phyloP scores from a whole-genome alignment of 2,329 filamentous ascomycete species.

The Immersiporthe knoxdaviesiana region DNA sequence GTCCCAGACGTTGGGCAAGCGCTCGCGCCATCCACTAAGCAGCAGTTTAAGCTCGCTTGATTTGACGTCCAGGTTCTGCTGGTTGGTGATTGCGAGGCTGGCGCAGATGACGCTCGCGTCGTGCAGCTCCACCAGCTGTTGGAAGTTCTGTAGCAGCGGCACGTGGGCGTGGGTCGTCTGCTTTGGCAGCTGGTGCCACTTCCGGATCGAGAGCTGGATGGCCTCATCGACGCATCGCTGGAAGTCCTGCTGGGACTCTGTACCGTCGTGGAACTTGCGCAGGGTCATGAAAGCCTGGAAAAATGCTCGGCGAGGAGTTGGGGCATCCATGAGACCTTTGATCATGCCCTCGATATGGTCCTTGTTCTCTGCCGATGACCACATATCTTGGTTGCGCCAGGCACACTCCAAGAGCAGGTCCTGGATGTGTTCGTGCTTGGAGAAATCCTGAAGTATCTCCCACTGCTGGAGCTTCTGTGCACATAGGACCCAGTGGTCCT shows the following conservation, averaged over 20 bases:
- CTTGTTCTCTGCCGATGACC: constrained; percentile 82
- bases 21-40: constrained; percentile 91
- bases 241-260: constrained; percentile 80
- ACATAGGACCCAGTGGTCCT: constrained; percentile 98
- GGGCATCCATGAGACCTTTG: constrained; percentile 96
- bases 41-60: constrained; percentile 94
- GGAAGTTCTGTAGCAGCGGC: constrained; percentile 94
- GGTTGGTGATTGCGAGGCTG: constrained; percentile 83
- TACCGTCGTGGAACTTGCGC: constrained; percentile 89
- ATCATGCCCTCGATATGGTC: constrained; percentile 92
- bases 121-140: constrained; percentile 94
- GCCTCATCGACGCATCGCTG: constrained; percentile 92
- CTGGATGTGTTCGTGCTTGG: constrained; percentile 98
- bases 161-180: constrained; percentile 94
- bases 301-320: constrained; percentile 90
- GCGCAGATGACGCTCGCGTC: constrained; percentile 96
- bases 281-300: constrained; percentile 99
- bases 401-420: constrained; percentile 93
- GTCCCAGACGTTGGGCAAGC: constrained; percentile 97
- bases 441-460: constrained; percentile 97
- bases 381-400: constrained; percentile 95
- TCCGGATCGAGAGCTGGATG: constrained; percentile 93
- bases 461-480: constrained; percentile 98
- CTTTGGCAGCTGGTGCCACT: constrained; percentile 97
- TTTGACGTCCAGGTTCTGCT: constrained; percentile 86